Conservation (phyloP, 2,329 filamentous ascomycete species). For the Aspergillus felis region DNA sequence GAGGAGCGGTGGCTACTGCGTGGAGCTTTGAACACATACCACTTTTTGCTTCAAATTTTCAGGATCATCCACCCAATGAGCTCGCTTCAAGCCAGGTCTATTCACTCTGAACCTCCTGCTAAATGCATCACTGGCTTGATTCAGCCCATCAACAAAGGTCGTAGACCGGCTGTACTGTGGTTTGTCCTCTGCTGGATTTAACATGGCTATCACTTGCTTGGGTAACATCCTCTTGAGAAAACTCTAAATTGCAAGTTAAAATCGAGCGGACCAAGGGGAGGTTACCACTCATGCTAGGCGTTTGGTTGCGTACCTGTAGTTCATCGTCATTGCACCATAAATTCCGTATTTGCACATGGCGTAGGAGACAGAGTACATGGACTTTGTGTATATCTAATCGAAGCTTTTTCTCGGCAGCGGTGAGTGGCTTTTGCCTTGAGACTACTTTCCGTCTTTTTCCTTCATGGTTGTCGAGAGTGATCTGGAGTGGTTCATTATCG, state of each 20-base stretch:
- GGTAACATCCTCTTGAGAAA: conserved; percentile 62
- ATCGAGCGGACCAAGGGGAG: neutral
- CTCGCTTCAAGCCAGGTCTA: conserved; percentile 63
- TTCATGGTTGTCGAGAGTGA: conserved; percentile 34
- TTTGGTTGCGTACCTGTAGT: conserved; percentile 52
- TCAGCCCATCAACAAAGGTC: conserved; percentile 74
- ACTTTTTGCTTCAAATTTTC: conserved; percentile 57
- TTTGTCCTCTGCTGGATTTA: conserved; percentile 65
- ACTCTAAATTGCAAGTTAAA: conserved; percentile 20
- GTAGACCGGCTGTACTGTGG: conserved; percentile 73
- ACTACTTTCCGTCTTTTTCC: conserved; percentile 20
- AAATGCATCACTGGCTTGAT: conserved; percentile 65
- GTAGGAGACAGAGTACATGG: conserved; percentile 78
- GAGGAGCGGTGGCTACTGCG: conserved; percentile 11
- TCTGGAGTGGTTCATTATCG: conserved; percentile 29
- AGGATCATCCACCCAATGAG: conserved; percentile 70
- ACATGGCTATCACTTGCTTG: conserved; percentile 60
- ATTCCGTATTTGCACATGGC: conserved; percentile 74
- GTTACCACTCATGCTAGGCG: neutral
- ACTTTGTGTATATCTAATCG: conserved; percentile 79
- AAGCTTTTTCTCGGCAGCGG: conserved; percentile 54
- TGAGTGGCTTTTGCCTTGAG: conserved; percentile 49
- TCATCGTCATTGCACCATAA: conserved; percentile 78
- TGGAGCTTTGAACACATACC: conserved; percentile 13
- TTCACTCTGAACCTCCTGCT: conserved; percentile 66